phyloP scores from a whole-genome alignment of 2,329 filamentous ascomycete genomes.

The Cadophora luteo-olivacea region DNA sequence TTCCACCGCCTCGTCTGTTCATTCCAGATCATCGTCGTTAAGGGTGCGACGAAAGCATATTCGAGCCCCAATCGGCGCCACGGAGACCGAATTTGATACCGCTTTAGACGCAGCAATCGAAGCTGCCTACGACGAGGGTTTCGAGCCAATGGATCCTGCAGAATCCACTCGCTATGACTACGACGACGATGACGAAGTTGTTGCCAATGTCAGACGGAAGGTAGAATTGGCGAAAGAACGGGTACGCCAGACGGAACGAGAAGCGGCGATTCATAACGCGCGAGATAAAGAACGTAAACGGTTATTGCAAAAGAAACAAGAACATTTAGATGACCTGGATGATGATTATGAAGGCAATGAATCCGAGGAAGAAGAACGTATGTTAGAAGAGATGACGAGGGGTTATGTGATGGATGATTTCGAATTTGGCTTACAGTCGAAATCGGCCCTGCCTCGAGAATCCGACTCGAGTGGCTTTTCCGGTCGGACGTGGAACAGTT shows the following conservation, averaged over 20 bases:
- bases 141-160: conserved; percentile 69
- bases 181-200: conserved; percentile 53
- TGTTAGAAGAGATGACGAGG: conserved; percentile 86
- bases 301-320: conserved; percentile 34
- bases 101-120: conserved; percentile 95
- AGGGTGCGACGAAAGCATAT: conserved; percentile 73
- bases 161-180: conserved; percentile 41
- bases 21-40: conserved; percentile 78
- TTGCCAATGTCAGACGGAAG: conserved; percentile 65
- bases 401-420: conserved; percentile 86
- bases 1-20: conserved; percentile 79
- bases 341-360: conserved; percentile 69
- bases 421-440: conserved; percentile 72
- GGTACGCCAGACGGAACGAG: conserved; percentile 75
- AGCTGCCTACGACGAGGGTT: conserved; percentile 91
- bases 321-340: conserved; percentile 49
- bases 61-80: conserved; percentile 71
- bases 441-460: conserved; percentile 74
- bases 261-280: conserved; percentile 67
- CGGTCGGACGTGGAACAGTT: conserved; percentile 82
- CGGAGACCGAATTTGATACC: conserved; percentile 90
- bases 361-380: conserved; percentile 74
- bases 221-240: conserved; percentile 79
- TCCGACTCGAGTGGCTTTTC: conserved; percentile 83
- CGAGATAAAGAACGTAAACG: conserved; percentile 64